phyloP scores from a whole-genome alignment of 1,139 yeast genomes.

The Debaryomyces coudertii region DNA sequence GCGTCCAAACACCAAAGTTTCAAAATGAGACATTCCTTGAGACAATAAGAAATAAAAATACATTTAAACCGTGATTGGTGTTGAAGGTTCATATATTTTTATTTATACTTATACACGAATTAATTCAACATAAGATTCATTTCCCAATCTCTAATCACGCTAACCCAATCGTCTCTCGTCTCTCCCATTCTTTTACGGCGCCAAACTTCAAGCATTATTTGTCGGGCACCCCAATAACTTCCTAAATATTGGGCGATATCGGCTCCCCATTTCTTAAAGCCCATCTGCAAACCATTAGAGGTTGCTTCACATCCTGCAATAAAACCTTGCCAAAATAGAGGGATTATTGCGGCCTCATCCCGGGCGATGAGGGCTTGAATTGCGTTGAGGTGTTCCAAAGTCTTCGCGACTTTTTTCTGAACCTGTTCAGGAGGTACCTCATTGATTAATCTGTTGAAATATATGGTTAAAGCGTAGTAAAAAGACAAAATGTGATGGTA shows the following conservation, averaged over 20 bases:
- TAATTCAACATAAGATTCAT: constrained; percentile 76
- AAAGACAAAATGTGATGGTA: constrained; percentile 83
- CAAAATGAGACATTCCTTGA: neutral
- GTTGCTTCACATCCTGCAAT: constrained; percentile 86
- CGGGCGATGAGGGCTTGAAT: constrained; percentile 59
- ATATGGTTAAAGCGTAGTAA: constrained; percentile 73
- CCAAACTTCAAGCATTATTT: constrained; percentile 88
- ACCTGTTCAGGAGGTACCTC: constrained; percentile 53
- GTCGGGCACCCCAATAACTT: constrained; percentile 84
- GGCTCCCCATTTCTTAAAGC: constrained; percentile 82
- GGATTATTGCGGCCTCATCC: constrained; percentile 65
- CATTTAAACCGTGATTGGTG: neutral
- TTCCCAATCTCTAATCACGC: constrained; percentile 81
- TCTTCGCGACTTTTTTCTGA: constrained; percentile 62
- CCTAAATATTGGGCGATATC: constrained; percentile 75
- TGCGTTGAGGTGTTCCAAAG: constrained; percentile 65
- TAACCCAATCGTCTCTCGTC: constrained; percentile 71
- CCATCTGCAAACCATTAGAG: constrained; percentile 57
- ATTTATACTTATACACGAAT: constrained; percentile 1
- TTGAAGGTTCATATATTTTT: neutral
- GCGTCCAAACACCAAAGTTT: constrained; percentile 4
- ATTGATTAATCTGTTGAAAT: constrained; percentile 69
- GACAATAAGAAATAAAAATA: neutral
- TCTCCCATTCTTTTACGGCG: constrained; percentile 64
- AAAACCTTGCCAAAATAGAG: constrained; percentile 87